Base-by-base conservation (phyloP, 805 yeast species). In the Candida michaelii region DNA sequence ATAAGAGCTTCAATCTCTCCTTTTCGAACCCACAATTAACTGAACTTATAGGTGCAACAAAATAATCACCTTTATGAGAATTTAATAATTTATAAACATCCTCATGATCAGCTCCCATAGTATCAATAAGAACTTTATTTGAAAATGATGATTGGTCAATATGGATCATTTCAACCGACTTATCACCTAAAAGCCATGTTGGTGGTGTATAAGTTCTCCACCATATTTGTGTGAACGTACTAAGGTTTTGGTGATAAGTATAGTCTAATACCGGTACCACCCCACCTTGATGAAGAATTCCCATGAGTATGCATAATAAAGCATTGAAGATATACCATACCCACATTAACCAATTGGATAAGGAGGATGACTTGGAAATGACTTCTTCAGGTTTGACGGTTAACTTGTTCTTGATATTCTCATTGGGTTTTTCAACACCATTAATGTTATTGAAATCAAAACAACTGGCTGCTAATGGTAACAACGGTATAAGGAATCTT, bases 161-260 rank as follows among this genome's bases (percentile, higher is more conserved):
- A 4, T 36, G 32, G 2, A 39, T 38, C 52, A 46, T 40, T 30
- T 30, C 35, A 3, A 25, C 31, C 2, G 43, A 27, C 0, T 40
- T 37, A 41, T 74, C 52, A 2, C 71, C 73, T 23, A 84, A 65
- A 43, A 91, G 59, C 96, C 96, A 93, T 4, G 88, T 76, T 3
- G 99, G 98, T 0, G 98, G 97, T 3, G 88, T 77, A 53, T 91
- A 93, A 0, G 97, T 89, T 59, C 89, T 81, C 98, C 98, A 91
- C 89, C 95, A 91, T 4, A 91, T 55, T 27, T 79, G 74, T 0
- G 79, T 65, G 0, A 33, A 39, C 5, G 73, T 62, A 15, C 19
- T 15, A 3, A 21, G 21, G 2, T 52, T 45, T 14, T 58, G 40
- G 13, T 53, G 60, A 13, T 13, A 15, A 2, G 79, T 39, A 40